These are phyloP conservation scores for Xylariaceae sp. DNA, from an alignment of 2,329 filamentous ascomycete genomes.

Conservation along the genomic window DNA sequence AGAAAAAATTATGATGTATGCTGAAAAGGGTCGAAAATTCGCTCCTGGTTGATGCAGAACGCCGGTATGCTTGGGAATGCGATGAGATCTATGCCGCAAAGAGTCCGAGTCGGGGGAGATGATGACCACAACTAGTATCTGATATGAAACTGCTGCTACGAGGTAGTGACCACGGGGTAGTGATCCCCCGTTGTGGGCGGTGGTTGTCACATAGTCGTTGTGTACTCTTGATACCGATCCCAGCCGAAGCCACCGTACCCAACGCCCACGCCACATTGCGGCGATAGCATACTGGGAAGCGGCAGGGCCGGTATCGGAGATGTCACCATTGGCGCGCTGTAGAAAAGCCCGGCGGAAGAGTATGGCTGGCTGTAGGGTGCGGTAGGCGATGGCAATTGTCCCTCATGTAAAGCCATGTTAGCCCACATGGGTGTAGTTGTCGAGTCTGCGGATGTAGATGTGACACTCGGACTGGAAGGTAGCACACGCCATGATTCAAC, in stretches of 20 bases:
- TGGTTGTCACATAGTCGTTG: slow-evolving; percentile 83
- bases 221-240: slow-evolving; percentile 83
- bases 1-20: slow-evolving; percentile 34
- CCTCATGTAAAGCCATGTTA: slow-evolving; percentile 73
- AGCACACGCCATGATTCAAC: slow-evolving; percentile 91
- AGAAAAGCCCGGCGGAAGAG: slow-evolving; percentile 74
- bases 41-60: slow-evolving; percentile 41
- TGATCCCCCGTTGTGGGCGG: slow-evolving; percentile 48
- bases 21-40: slow-evolving; percentile 32
- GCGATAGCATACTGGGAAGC: slow-evolving; percentile 82
- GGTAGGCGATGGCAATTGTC: slow-evolving; percentile 76
- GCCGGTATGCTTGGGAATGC: slow-evolving; percentile 33
- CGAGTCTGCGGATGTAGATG: slow-evolving; percentile 70
- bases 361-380: slow-evolving; percentile 80
- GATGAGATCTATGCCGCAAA: slow-evolving; percentile 30
- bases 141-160: slow-evolving; percentile 33
- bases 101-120: slow-evolving; percentile 25
- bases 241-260: slow-evolving; percentile 81
- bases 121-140: slow-evolving; percentile 30
- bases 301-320: slow-evolving; percentile 77
- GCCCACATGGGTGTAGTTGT: slow-evolving; percentile 73
- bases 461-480: slow-evolving; percentile 82
- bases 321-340: slow-evolving; percentile 75
- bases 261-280: slow-evolving; percentile 79
- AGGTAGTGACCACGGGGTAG: slow-evolving; percentile 53